A percentile compares a stretch with the other conserved stretches of the same genome.
These are phyloP conservation scores for Fonsecaea pugnacius DNA, from an alignment of 2,329 filamentous ascomycete species.

Conservation along the genomic window DNA sequence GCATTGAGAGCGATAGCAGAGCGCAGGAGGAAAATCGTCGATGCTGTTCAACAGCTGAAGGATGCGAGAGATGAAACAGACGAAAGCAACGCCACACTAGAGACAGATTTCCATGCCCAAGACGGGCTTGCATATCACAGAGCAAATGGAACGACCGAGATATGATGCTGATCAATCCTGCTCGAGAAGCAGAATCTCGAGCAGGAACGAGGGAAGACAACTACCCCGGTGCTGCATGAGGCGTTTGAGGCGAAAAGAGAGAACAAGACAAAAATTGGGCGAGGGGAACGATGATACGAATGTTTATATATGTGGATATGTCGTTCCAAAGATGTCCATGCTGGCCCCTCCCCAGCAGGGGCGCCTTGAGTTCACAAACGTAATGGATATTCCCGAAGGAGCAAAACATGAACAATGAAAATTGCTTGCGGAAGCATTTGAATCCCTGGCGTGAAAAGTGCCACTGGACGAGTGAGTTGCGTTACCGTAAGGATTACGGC, in stretches of 20 bases:
- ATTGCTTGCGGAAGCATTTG: not conserved
- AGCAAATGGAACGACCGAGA: not conserved
- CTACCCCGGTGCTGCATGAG: not conserved
- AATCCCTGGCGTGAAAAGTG: not conserved
- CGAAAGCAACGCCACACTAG: not conserved
- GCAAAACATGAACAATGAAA: slow-evolving; percentile 13
- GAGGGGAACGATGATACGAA: not conserved
- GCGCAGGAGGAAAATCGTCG: not conserved
- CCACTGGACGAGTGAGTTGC: not conserved
- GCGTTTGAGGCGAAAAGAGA: not conserved
- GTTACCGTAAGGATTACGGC: not conserved
- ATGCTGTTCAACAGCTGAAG: slow-evolving; percentile 2
- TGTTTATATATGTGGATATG: slow-evolving; percentile 4
- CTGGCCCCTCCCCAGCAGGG: not conserved
- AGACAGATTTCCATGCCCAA: not conserved
- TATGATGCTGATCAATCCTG: slow-evolving; percentile 1
- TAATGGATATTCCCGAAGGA: slow-evolving; percentile 16
- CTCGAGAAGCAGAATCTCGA: not conserved
- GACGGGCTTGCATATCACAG: not conserved
- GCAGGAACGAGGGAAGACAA: not conserved
- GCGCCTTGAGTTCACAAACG: slow-evolving; percentile 3
- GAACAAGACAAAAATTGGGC: not conserved
- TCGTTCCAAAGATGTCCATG: not conserved
- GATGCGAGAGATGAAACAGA: not conserved
- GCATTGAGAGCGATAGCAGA: not conserved